These are phyloP conservation scores for Podaxis sp. DNA, from an alignment of 768 basidiomycete species.

Conservation along the genomic window DNA sequence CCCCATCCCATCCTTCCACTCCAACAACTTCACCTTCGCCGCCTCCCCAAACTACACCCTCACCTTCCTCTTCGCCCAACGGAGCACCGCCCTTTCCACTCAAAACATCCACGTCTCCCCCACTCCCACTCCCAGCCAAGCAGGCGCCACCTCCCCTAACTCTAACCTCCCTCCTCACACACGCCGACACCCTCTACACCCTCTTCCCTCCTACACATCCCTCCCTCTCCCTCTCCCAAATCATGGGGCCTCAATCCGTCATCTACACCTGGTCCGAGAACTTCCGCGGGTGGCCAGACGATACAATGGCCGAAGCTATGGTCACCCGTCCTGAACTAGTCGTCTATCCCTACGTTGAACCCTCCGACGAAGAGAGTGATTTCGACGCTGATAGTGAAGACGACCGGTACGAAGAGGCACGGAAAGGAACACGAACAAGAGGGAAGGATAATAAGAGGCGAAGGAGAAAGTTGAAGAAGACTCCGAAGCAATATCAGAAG, in stretches of 20 bases:
- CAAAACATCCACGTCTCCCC: background rate
- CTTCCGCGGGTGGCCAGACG: slow-evolving; percentile 40
- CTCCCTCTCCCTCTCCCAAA: slow-evolving; percentile 48
- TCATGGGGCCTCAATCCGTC: slow-evolving; percentile 79
- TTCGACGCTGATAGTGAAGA: slow-evolving; percentile 16
- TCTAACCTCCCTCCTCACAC: slow-evolving; percentile 50
- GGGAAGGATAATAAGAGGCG: slow-evolving; percentile 21
- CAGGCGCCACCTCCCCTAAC: slow-evolving; percentile 33
- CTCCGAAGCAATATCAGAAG: slow-evolving; percentile 12
- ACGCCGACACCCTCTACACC: slow-evolving; percentile 59
- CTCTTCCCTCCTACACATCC: slow-evolving; percentile 62
- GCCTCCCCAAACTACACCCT: background rate
- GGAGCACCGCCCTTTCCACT: background rate
- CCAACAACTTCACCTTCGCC: background rate
- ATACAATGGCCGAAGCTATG: slow-evolving; percentile 62
- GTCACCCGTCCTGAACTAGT: slow-evolving; percentile 54
- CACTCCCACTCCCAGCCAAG: background rate
- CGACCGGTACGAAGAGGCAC: slow-evolving; percentile 11
- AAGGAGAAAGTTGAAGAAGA: slow-evolving; percentile 23
- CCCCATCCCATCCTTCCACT: background rate
- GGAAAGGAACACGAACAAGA: background rate
- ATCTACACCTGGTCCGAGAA: slow-evolving; percentile 72
- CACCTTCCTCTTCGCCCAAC: background rate
- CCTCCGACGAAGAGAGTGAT: background rate
- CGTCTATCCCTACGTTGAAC: slow-evolving; percentile 46